These are phyloP conservation scores for Cicer arietinum DNA, from an alignment of 306 rosid genomes.

Conservation along the genomic window DNA sequence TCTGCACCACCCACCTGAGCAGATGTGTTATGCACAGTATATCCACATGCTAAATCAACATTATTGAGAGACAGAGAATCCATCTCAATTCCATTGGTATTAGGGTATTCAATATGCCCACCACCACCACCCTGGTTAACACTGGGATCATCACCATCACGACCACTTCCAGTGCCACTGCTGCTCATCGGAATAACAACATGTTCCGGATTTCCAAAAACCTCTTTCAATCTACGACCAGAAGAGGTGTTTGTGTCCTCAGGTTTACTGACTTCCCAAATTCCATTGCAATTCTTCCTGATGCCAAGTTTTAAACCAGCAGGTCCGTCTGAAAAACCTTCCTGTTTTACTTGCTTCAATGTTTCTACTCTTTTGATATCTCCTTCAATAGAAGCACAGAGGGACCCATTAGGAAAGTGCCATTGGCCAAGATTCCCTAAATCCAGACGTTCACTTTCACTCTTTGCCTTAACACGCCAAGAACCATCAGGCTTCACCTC, in stretches of 20 bases:
- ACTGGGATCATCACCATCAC: slow-evolving; percentile 96
- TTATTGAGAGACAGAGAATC: slow-evolving; percentile 67
- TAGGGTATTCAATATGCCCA: slow-evolving; percentile 68
- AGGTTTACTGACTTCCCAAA: slow-evolving; percentile 89
- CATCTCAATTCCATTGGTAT: slow-evolving; percentile 79
- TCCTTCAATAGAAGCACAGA: slow-evolving; percentile 52
- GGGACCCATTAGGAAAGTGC: slow-evolving; percentile 78
- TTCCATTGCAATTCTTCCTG: slow-evolving; percentile 78
- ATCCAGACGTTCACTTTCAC: slow-evolving; percentile 81
- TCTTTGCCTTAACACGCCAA: slow-evolving; percentile 92
- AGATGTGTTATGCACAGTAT: slow-evolving; percentile 61
- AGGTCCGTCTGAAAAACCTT: slow-evolving; percentile 85
- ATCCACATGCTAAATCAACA: slow-evolving; percentile 70
- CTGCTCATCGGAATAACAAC: slow-evolving; percentile 96
- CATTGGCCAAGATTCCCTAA: slow-evolving; percentile 75
- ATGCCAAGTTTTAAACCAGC: slow-evolving; percentile 85
- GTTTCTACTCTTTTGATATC: slow-evolving; percentile 63
- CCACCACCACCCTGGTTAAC: slow-evolving; percentile 90
- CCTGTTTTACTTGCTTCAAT: slow-evolving; percentile 81
- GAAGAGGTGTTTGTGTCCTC: slow-evolving; percentile 72
- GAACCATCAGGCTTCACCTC: slow-evolving; percentile 98
- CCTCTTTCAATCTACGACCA: slow-evolving; percentile 64
- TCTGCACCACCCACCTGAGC: slow-evolving; percentile 68
- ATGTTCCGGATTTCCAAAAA: slow-evolving; percentile 68
- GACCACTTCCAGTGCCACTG: slow-evolving; percentile 90